Conservation (phyloP, 306 rosid genomes). For the Benincasa hispida region DNA sequence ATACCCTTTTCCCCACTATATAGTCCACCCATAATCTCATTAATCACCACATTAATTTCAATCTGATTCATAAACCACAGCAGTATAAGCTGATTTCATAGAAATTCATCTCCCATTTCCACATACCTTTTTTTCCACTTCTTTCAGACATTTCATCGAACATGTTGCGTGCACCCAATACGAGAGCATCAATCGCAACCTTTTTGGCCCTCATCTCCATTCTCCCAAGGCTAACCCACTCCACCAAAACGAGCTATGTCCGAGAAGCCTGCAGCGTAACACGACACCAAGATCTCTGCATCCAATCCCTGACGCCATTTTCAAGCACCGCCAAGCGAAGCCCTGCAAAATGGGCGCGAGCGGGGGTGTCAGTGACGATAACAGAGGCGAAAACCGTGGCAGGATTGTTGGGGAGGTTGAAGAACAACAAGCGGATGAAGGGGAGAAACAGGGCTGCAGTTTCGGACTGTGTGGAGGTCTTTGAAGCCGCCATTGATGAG, state of each 20-base stretch:
- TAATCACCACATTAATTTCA: neutral
- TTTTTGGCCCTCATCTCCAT: conserved; percentile 10
- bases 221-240: neutral
- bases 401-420: conserved; percentile 15
- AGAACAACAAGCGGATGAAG: neutral
- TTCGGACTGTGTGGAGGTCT: conserved; percentile 42
- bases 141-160: neutral
- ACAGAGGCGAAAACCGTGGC: conserved; percentile 25
- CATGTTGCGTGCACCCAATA: neutral
- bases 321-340: conserved; percentile 34
- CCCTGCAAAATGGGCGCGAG: conserved; percentile 53
- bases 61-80: neutral
- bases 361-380: conserved; percentile 53
- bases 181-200: neutral
- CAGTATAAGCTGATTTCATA: neutral
- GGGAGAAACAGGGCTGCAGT: conserved; percentile 33
- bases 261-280: conserved; percentile 60
- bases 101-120: neutral
- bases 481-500: conserved; percentile 33
- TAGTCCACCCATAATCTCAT: neutral
- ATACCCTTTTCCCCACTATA: neutral
- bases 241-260: conserved; percentile 15
- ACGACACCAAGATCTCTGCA: conserved; percentile 30
- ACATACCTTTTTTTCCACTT: neutral
- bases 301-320: conserved; percentile 34